phyloP scores from a whole-genome alignment of 2,329 filamentous ascomycete species.

The Cladophialophora immunda region DNA sequence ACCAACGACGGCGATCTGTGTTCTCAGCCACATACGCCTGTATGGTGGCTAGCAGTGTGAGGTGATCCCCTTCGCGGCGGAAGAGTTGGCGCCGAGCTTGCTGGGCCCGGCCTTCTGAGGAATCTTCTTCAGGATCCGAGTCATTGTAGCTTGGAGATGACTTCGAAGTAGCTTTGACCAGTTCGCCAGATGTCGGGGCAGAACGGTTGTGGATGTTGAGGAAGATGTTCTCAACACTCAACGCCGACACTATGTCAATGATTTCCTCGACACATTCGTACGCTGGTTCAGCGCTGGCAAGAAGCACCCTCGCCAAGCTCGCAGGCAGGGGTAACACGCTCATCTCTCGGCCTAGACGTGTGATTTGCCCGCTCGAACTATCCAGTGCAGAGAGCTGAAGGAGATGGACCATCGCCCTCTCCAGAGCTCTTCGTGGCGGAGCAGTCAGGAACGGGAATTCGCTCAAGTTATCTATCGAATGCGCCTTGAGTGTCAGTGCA shows the following conservation, averaged over 20 bases:
- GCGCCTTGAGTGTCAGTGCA: constrained; percentile 90
- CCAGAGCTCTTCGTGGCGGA: constrained; percentile 78
- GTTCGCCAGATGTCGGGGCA: constrained; percentile 7
- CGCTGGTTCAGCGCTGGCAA: constrained; percentile 77
- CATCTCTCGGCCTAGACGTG: constrained; percentile 75
- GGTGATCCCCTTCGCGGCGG: constrained; percentile 69
- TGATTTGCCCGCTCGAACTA: constrained; percentile 74
- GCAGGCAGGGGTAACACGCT: constrained; percentile 84
- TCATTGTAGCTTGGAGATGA: constrained; percentile 10
- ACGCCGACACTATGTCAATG: constrained; percentile 80
- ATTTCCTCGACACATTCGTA: constrained; percentile 79
- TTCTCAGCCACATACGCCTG: constrained; percentile 67
- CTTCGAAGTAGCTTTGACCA: neutral
- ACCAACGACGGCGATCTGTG: constrained; percentile 68
- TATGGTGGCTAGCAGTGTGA: constrained; percentile 69
- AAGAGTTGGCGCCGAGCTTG: constrained; percentile 64
- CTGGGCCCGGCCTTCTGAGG: constrained; percentile 53
- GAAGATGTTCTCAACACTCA: constrained; percentile 73
- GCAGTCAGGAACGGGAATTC: constrained; percentile 85
- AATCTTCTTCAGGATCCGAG: constrained; percentile 22
- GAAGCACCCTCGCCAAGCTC: constrained; percentile 79
- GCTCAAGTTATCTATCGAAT: constrained; percentile 82
- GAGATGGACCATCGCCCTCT: constrained; percentile 83
- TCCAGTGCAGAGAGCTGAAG: constrained; percentile 79
- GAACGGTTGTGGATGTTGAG: constrained; percentile 57